Evolutionary conservation across 2,329 filamentous ascomycete species (phyloP).

Genomic region (Calonectria crousiana): DNA sequence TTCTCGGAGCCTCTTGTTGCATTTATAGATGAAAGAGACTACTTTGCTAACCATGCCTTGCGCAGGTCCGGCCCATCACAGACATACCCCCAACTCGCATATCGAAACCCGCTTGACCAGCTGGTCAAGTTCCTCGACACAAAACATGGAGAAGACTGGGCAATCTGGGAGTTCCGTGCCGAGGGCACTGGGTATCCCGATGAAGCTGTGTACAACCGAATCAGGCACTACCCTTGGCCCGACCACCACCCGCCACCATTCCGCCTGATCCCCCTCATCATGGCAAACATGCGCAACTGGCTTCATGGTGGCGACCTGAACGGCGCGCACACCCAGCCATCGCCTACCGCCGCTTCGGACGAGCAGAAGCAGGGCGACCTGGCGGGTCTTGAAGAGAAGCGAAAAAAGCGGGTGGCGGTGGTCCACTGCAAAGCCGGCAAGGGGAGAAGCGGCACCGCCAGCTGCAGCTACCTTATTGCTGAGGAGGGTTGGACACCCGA

Average conservation of each 20-base stretch:
- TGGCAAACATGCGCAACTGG: slow-evolving; percentile 95
- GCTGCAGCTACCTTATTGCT: slow-evolving; percentile 89
- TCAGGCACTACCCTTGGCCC: slow-evolving; percentile 95
- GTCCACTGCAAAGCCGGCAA: slow-evolving; percentile 99
- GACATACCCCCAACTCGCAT: slow-evolving; percentile 90
- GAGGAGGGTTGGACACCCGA: slow-evolving; percentile 76
- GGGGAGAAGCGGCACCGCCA: slow-evolving; percentile 88
- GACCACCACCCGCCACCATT: slow-evolving; percentile 98
- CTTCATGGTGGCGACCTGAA: slow-evolving; percentile 66
- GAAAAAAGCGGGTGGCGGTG: slow-evolving; percentile 76
- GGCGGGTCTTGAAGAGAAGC: slow-evolving; percentile 49
- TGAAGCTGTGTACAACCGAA: slow-evolving; percentile 84
- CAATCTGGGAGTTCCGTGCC: slow-evolving; percentile 97
- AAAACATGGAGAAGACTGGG: slow-evolving; percentile 87
- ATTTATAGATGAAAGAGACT: background rate
- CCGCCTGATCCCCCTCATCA: slow-evolving; percentile 85
- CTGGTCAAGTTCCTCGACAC: slow-evolving; percentile 89
- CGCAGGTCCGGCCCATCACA: slow-evolving; percentile 88
- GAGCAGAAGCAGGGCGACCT: slow-evolving; percentile 31
- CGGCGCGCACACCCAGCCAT: slow-evolving; percentile 29
- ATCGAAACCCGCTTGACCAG: slow-evolving; percentile 90
- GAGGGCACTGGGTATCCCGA: slow-evolving; percentile 98
- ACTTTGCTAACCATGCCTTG: slow-evolving; percentile 25
- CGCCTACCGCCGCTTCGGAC: slow-evolving; percentile 1
- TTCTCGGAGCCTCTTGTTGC: background rate